Conservation (phyloP, 306 rosid genomes). For the Arachis hypogaea region DNA sequence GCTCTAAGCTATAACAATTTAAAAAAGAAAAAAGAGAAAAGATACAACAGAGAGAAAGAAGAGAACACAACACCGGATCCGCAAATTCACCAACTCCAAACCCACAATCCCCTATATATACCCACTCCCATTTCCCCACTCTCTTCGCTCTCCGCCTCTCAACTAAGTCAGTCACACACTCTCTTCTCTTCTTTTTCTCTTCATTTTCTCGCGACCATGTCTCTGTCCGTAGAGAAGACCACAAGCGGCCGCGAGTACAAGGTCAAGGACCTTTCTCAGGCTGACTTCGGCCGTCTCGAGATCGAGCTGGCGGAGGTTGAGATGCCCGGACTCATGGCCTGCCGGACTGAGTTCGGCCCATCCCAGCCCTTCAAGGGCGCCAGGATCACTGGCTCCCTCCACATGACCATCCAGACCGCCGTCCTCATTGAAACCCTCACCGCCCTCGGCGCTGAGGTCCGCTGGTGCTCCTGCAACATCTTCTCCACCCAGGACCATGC, state of each 20-base stretch:
- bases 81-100: slow-evolving; percentile 22
- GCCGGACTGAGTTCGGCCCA: slow-evolving; percentile 77
- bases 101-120: slow-evolving; percentile 3
- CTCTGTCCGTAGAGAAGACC: slow-evolving; percentile 78
- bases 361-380: slow-evolving; percentile 91
- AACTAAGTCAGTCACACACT: background rate
- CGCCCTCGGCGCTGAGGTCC: slow-evolving; percentile 94
- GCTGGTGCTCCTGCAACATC: slow-evolving; percentile 98
- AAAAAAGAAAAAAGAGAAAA: background rate
- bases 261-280: slow-evolving; percentile 96
- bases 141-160: slow-evolving; percentile 36
- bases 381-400: slow-evolving; percentile 91
- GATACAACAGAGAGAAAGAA: background rate
- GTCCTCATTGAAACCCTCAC: slow-evolving; percentile 95
- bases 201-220: slow-evolving; percentile 40
- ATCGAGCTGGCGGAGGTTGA: slow-evolving; percentile 93
- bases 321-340: slow-evolving; percentile 90
- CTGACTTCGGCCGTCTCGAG: slow-evolving; percentile 95
- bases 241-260: slow-evolving; percentile 84
- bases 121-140: slow-evolving; percentile 31
- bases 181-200: background rate
- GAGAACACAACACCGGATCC: background rate
- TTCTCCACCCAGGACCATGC: slow-evolving; percentile 99
- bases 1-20: background rate
- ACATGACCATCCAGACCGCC: slow-evolving; percentile 98